Percentiles rank a stretch among this genome's conserved stretches.
Conservation (phyloP, 139 green algal genomes). For the Coelastrella sp. region DNA sequence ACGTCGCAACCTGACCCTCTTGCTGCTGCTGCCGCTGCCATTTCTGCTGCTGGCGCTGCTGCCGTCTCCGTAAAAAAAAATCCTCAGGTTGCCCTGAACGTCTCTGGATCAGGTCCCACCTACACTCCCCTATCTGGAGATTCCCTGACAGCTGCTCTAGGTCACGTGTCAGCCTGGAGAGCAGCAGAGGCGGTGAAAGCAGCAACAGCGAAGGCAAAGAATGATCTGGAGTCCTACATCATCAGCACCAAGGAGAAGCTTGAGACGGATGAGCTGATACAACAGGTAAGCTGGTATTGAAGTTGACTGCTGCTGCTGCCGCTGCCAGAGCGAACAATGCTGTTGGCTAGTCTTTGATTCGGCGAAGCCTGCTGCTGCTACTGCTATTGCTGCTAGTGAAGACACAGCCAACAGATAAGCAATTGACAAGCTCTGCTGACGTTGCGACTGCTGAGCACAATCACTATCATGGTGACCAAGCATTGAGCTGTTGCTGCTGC, state of each 20-base stretch:
- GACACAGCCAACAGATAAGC: neutral
- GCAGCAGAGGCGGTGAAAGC: conserved; percentile 71
- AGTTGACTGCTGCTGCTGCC: neutral
- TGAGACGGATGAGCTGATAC: conserved; percentile 60
- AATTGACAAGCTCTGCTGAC: neutral
- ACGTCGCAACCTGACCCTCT: too few species aligned
- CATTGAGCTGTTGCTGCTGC: neutral
- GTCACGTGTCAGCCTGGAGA: conserved; percentile 29
- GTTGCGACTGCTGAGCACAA: neutral
- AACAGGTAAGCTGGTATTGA: conserved; percentile 52
- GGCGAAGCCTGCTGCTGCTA: neutral
- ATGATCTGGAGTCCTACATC: conserved; percentile 95
- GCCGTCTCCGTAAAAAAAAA: neutral
- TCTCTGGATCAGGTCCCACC: neutral
- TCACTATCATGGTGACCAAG: neutral
- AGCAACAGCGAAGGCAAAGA: conserved; percentile 78
- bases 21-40: neutral
- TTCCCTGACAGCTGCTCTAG: neutral
- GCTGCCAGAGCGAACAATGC: conserved; percentile 27
- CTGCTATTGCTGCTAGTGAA: neutral
- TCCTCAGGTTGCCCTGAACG: conserved; percentile 13
- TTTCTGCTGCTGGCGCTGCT: neutral
- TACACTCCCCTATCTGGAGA: conserved; percentile 20
- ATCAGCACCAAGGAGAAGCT: conserved; percentile 78
- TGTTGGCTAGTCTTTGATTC: neutral